Evolutionary conservation across 2,329 filamentous ascomycete species (phyloP).

Genomic region (Colletotrichum trifolii): DNA sequence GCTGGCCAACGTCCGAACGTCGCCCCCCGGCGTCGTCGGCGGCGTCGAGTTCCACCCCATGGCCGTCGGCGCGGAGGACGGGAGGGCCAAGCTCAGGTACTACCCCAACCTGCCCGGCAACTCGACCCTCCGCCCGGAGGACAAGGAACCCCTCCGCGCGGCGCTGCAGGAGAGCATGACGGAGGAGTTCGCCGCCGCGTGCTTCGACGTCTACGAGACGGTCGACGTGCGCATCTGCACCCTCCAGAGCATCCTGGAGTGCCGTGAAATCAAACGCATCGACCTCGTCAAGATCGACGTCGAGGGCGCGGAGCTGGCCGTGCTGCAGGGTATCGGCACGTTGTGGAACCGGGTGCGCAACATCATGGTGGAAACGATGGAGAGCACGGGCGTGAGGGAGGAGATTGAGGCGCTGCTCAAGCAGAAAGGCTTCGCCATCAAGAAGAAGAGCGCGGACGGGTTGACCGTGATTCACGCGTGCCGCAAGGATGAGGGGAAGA

Average conservation of each 20-base stretch:
- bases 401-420: conserved; percentile 37
- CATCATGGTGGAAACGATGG: conserved; percentile 39
- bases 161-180: conserved; percentile 23
- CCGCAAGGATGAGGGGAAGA: neutral
- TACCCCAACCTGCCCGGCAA: conserved; percentile 40
- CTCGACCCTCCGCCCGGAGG: conserved; percentile 38
- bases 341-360: conserved; percentile 40
- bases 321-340: conserved; percentile 40
- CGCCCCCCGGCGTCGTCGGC: neutral
- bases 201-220: conserved; percentile 17
- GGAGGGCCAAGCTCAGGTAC: conserved; percentile 34
- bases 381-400: conserved; percentile 26
- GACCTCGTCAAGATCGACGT: conserved; percentile 45
- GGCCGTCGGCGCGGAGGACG: conserved; percentile 29
- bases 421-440: conserved; percentile 38
- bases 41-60: conserved; percentile 32
- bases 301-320: conserved; percentile 41
- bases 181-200: conserved; percentile 22
- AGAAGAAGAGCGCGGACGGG: neutral
- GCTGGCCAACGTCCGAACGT: conserved; percentile 24
- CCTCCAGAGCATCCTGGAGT: conserved; percentile 38
- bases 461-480: neutral
- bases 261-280: conserved; percentile 33
- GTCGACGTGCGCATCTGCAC: conserved; percentile 36
- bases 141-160: conserved; percentile 32